Conservation (phyloP, 2,329 filamentous ascomycete genomes). For the Cytospora paraplurivora region DNA sequence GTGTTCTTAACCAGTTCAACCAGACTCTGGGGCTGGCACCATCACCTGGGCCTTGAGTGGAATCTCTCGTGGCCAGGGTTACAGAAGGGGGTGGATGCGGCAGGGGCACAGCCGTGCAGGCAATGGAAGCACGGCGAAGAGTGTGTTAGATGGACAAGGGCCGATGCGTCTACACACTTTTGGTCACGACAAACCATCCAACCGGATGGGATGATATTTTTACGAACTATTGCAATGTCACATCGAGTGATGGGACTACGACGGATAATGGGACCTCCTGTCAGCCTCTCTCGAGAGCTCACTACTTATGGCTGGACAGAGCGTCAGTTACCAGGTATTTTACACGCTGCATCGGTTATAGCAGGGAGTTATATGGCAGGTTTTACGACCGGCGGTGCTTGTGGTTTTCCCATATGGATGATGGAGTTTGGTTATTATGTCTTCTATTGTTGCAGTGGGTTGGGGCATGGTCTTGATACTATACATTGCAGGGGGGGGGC, state of each 20-base stretch:
- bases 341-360: neutral
- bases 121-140: neutral
- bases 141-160: neutral
- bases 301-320: neutral
- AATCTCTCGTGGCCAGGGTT: conserved; percentile 3
- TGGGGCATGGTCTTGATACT: neutral
- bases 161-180: neutral
- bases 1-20: conserved; percentile 37
- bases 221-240: neutral
- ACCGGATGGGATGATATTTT: neutral
- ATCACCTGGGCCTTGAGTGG: conserved; percentile 14
- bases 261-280: neutral
- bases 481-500: neutral
- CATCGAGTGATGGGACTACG: neutral
- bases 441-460: neutral
- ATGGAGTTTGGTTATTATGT: neutral
- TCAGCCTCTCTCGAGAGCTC: neutral
- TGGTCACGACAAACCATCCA: neutral
- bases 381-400: too few relatives aligned
- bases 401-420: neutral
- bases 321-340: neutral
- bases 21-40: conserved; percentile 21
- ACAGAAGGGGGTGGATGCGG: neutral
- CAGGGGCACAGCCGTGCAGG: too few relatives aligned
- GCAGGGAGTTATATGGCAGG: neutral